Conservation (phyloP, 1,284 basidiomycete species). For the Tetrapyrgos nigripes region DNA sequence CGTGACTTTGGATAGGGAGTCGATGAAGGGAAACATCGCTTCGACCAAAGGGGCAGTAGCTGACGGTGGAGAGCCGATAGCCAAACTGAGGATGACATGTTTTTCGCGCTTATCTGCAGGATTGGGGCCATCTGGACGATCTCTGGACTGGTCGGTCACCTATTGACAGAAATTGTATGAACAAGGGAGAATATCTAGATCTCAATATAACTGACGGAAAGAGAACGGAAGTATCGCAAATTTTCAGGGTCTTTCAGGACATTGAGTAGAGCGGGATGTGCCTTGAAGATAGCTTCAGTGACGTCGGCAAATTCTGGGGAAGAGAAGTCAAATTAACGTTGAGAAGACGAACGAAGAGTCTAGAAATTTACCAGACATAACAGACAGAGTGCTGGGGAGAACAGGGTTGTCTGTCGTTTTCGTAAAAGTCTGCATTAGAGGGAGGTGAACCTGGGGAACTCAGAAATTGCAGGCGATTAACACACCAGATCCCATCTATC, state of each 20-base stretch:
- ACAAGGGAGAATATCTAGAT: conserved; percentile 16
- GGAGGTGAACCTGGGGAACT: neutral
- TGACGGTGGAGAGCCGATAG: conserved; percentile 57
- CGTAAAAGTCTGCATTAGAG: conserved; percentile 69
- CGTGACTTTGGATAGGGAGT: conserved; percentile 62
- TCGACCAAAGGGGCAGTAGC: conserved; percentile 68
- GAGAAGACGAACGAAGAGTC: conserved; percentile 8
- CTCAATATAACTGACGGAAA: conserved; percentile 51
- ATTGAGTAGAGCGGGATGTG: conserved; percentile 59
- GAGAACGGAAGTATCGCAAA: conserved; percentile 79
- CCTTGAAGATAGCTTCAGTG: conserved; percentile 81
- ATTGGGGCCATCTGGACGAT: conserved; percentile 64
- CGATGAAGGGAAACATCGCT: conserved; percentile 76
- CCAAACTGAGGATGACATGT: conserved; percentile 74
- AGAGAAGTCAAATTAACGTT: conserved; percentile 1
- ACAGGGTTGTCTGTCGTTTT: conserved; percentile 73
- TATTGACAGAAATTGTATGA: conserved; percentile 31
- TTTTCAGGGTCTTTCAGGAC: conserved; percentile 69
- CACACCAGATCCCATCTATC: conserved; percentile 87
- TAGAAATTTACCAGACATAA: conserved; percentile 69
- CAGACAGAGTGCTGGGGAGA: conserved; percentile 64
- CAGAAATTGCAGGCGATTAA: conserved; percentile 19
- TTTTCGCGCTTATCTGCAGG: conserved; percentile 60
- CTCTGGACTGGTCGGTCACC: conserved; percentile 85
- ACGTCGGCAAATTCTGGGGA: conserved; percentile 77